Evolutionary conservation across 257 asterid genomes (phyloP).

Genomic region (Craterostigma plantagineum): DNA sequence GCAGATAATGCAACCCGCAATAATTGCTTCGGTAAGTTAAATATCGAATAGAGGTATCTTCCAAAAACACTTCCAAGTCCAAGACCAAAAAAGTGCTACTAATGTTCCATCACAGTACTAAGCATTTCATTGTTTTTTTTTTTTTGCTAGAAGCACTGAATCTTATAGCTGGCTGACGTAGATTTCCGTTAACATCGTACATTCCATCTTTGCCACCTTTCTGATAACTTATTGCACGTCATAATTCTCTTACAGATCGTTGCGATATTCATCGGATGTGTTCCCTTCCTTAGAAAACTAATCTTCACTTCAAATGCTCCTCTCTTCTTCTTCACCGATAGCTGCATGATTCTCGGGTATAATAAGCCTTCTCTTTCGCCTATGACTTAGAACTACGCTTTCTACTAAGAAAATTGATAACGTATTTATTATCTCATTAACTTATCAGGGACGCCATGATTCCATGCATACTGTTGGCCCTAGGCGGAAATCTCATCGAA

Average conservation of each 20-base stretch:
- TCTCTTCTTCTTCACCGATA: slow-evolving; percentile 85
- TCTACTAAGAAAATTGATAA: no score
- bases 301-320: slow-evolving; percentile 87
- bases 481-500: slow-evolving; percentile 94
- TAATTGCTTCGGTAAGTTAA: slow-evolving; percentile 90
- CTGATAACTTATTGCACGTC: slow-evolving; percentile 1
- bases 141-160: no score
- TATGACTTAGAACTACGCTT: no score
- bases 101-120: no score
- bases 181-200: no score
- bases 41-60: not conserved
- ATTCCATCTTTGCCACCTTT: not conserved
- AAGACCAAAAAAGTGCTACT: no score
- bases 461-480: slow-evolving; percentile 90
- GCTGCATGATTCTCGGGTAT: slow-evolving; percentile 99
- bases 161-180: no score
- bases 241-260: slow-evolving; percentile 37
- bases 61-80: no score
- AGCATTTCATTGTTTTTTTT: no score
- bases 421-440: not conserved
- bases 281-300: slow-evolving; percentile 61
- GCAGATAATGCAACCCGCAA: slow-evolving; percentile 91
- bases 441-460: slow-evolving; percentile 90
- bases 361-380: slow-evolving; percentile 8
- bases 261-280: slow-evolving; percentile 77